Evolutionary conservation across 345 rosid species (phyloP).

Genomic region (Litchi chinensis): DNA sequence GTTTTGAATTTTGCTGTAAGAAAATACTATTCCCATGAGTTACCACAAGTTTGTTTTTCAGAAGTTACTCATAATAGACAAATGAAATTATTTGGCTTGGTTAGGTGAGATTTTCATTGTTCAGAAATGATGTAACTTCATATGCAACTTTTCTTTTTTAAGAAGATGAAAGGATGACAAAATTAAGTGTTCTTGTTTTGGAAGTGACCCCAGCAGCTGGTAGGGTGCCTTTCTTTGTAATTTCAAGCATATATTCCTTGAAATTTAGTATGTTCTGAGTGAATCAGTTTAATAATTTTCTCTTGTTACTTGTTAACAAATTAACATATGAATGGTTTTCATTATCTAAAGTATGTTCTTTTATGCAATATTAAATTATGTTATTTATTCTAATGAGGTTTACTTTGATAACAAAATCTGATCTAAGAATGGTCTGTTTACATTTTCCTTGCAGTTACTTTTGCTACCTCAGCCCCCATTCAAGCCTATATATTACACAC

Average conservation of each 20-base stretch:
- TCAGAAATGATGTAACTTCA: background rate
- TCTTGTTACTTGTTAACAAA: background rate
- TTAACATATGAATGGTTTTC: background rate
- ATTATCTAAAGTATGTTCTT: slow-evolving; percentile 3
- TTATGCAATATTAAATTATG: background rate
- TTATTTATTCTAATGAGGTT: background rate
- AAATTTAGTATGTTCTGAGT: slow-evolving; percentile 2
- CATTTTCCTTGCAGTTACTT: slow-evolving; percentile 69
- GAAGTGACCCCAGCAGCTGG: background rate
- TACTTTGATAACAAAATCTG: background rate
- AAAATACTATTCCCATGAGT: background rate
- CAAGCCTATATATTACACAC: slow-evolving; percentile 88
- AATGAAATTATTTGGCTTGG: background rate
- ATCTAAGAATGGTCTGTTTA: background rate
- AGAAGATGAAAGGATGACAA: background rate
- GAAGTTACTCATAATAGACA: background rate
- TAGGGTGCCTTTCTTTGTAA: background rate
- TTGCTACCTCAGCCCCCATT: slow-evolving; percentile 92
- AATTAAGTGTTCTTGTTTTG: background rate
- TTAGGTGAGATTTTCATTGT: background rate
- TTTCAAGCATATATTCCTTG: background rate
- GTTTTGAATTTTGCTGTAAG: background rate
- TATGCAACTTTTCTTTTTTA: background rate
- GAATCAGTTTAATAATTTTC: background rate
- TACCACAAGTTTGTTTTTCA: background rate